Evolutionary conservation across 495 filamentous ascomycete species (phyloP).

Genomic region (Aspergillus saccharolyticus): DNA sequence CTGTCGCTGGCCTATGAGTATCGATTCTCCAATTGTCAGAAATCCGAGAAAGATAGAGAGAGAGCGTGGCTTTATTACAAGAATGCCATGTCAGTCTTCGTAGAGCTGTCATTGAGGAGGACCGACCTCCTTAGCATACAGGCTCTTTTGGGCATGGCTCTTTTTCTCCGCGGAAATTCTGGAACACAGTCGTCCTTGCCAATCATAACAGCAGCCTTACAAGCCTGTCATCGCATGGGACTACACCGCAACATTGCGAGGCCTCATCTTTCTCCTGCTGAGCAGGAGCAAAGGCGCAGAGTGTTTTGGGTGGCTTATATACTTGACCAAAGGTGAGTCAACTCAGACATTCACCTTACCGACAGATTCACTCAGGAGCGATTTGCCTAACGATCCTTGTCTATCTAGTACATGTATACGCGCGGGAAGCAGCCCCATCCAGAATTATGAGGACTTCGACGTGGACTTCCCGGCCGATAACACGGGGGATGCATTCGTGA

Average conservation of each 20-base stretch:
- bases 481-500: conserved; percentile 67
- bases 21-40: conserved; percentile 81
- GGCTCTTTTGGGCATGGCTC: conserved; percentile 86
- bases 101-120: conserved; percentile 86
- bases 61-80: conserved; percentile 91
- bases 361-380: neutral
- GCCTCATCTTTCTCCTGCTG: conserved; percentile 74
- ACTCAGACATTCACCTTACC: neutral
- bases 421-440: conserved; percentile 78
- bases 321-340: conserved; percentile 74
- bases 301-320: conserved; percentile 96
- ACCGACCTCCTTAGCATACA: conserved; percentile 92
- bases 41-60: conserved; percentile 79
- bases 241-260: conserved; percentile 82
- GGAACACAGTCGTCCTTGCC: conserved; percentile 89
- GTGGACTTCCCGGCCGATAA: conserved; percentile 79
- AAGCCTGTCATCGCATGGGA: conserved; percentile 88
- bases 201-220: conserved; percentile 84
- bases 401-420: conserved; percentile 66
- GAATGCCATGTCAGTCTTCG: conserved; percentile 87
- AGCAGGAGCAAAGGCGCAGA: conserved; percentile 88
- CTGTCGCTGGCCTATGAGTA: conserved; percentile 85
- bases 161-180: conserved; percentile 91
- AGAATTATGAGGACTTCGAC: conserved; percentile 95
- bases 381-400: neutral